Base-by-base conservation (phyloP, 176 grass and related monocot species). In the Cymbopogon citratus region DNA sequence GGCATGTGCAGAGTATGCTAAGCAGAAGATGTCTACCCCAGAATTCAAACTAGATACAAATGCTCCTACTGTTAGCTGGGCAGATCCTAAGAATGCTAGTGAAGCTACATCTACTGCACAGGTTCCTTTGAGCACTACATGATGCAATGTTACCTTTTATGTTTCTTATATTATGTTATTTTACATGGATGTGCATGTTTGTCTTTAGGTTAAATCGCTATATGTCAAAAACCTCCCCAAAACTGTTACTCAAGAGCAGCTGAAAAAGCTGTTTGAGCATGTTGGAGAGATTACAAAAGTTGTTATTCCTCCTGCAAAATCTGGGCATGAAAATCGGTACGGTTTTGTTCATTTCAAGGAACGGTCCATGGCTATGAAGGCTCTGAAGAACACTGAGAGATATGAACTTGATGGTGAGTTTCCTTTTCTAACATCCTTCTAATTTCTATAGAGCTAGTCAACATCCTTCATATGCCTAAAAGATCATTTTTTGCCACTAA, bases 291-390 rank as follows among this genome's bases (percentile, higher is more conserved):
- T 98, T 63, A 91, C 81, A 45, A 95, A 98, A 84, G 82, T 95
- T 66, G 77, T 98, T 38, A 75, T 98, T 69, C 92, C 92, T 40
- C 92, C 95, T 63, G 65, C 90, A 85, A 98, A 93, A 86, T 25
- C 78, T 79, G 92, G 95, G 6, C 92, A 98, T 81, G 88, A 91
- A 78, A 98, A 95, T 76, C 85, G 90, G 66, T 98, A 89, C 46
- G 95, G 90, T 80, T 98, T 98, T 89, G 90, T 98, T 75, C 92
- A 98, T 88, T 98, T 98, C 61, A 93, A 89, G 83, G 86, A 98
- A 40, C 61, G 80, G 6, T 72, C 77, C 62, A 92, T 79, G 80
- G 95, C 87, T 27, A 98, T 95, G 88, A 93, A 91, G 84, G 90
- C 95, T 73, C 54, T 98, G 46, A 78, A 94, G 81, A 87, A 87